Conservation (phyloP, 2,329 filamentous ascomycete species). For the Colletotrichum simmondsii region DNA sequence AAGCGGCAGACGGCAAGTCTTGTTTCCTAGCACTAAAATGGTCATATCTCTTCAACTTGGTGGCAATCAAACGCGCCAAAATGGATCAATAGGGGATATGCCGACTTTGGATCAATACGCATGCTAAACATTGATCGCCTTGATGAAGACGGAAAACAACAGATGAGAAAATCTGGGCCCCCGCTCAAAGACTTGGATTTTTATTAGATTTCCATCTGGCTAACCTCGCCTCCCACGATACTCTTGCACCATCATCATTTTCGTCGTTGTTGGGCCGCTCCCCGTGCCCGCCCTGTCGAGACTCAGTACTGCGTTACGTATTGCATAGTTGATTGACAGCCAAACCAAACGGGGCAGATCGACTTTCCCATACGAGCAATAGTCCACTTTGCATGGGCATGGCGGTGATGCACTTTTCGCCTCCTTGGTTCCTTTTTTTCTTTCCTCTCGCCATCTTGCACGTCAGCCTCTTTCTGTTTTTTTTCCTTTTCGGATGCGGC, state of each 20-base stretch:
- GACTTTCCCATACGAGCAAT: slow-evolving; percentile 1
- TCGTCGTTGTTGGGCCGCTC: slow-evolving; percentile 11
- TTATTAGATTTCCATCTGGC: slow-evolving; percentile 14
- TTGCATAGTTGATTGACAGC: slow-evolving; percentile 23
- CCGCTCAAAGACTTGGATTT: not conserved
- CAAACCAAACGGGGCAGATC: slow-evolving; percentile 10
- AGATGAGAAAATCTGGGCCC: slow-evolving; percentile 6
- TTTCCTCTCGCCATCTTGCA: not conserved
- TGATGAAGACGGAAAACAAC: slow-evolving; percentile 7
- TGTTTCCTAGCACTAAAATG: slow-evolving; percentile 18
- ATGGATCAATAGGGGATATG: not conserved
- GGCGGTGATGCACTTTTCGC: not conserved
- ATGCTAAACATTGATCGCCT: not conserved
- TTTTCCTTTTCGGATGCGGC: not conserved
- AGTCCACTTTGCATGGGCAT: not conserved
- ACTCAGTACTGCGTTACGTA: not conserved
- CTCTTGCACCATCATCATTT: slow-evolving; percentile 24
- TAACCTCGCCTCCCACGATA: slow-evolving; percentile 12
- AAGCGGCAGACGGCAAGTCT: slow-evolving; percentile 1
- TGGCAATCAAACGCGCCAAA: not conserved
- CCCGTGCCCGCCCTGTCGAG: not conserved
- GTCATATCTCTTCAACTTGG: slow-evolving; percentile 1
- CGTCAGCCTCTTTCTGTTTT: not conserved
- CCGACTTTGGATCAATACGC: too few relatives aligned
- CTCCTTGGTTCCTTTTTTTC: not conserved